Percentiles rank a stretch among this genome's conserved stretches.
phyloP scores from a whole-genome alignment of 108 stramenopile genomes.

The Cylindrotheca fusiformis region DNA sequence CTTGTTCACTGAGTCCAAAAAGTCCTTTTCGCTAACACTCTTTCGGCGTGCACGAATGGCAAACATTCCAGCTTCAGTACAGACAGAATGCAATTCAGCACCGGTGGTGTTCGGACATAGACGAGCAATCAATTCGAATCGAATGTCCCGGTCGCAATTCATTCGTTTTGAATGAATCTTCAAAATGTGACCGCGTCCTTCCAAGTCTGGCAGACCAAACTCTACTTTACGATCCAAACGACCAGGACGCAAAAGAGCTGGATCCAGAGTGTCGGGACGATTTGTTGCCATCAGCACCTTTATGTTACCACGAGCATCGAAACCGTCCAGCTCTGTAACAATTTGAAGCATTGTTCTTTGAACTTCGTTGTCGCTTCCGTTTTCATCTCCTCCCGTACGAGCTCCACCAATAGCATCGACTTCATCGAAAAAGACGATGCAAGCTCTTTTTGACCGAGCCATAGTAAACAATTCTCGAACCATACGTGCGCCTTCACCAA shows the following conservation, averaged over 20 bases:
- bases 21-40: constrained; percentile 95
- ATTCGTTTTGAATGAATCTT: constrained; percentile 97
- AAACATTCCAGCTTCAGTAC: constrained; percentile 99
- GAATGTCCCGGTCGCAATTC: constrained; percentile 97
- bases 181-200: constrained; percentile 95
- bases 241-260: constrained; percentile 95
- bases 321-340: constrained; percentile 97
- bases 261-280: constrained; percentile 97
- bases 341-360: constrained; percentile 99
- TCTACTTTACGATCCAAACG: constrained; percentile 98
- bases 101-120: constrained; percentile 98
- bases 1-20: constrained; percentile 98
- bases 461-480: constrained; percentile 98
- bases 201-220: constrained; percentile 95
- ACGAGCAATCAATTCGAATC: constrained; percentile 97
- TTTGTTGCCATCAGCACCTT: constrained; percentile 98
- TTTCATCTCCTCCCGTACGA: constrained; percentile 77
- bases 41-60: constrained; percentile 97
- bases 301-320: constrained; percentile 97
- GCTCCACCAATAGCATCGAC: constrained; percentile 93
- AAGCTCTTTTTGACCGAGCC: constrained; percentile 96
- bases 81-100: constrained; percentile 95
- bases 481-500: constrained; percentile 99
- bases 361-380: constrained; percentile 93
- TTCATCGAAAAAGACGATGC: constrained; percentile 97